phyloP scores from a whole-genome alignment of 2,329 filamentous ascomycete genomes.

The Colletotrichum lupini region DNA sequence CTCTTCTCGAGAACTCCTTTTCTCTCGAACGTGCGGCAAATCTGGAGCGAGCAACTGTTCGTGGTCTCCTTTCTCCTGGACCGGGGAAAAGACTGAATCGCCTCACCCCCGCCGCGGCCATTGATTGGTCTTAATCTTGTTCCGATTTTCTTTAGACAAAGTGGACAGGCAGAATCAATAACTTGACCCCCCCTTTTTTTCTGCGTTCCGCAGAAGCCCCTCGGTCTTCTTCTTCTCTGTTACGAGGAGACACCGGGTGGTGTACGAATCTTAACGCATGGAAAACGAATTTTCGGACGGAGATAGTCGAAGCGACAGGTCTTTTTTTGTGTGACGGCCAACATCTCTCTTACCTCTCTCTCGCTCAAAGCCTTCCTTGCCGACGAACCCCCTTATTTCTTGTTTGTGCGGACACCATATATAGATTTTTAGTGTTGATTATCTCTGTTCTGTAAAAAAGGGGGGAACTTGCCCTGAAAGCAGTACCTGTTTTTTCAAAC shows the following conservation, averaged over 20 bases:
- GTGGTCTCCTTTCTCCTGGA: not conserved
- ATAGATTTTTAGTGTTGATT: slow-evolving; percentile 33
- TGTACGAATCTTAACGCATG: slow-evolving; percentile 23
- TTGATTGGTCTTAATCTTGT: slow-evolving; percentile 32
- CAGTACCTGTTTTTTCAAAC: slow-evolving; percentile 8
- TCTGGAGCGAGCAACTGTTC: not conserved
- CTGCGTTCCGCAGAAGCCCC: not conserved
- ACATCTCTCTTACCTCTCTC: not conserved
- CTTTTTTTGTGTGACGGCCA: slow-evolving; percentile 27
- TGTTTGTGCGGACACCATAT: slow-evolving; percentile 27
- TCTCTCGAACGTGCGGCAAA: not conserved
- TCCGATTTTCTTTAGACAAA: slow-evolving; percentile 10
- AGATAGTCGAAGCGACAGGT: slow-evolving; percentile 30
- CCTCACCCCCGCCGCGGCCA: slow-evolving; percentile 16
- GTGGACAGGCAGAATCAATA: slow-evolving; percentile 31
- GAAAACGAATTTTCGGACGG: slow-evolving; percentile 24
- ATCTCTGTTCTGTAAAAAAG: slow-evolving; percentile 29
- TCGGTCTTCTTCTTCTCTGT: not conserved
- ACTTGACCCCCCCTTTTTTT: slow-evolving; percentile 6
- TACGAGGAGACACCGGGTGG: not conserved
- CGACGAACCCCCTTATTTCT: not conserved
- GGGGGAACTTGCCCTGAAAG: slow-evolving; percentile 21
- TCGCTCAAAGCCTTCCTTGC: not conserved
- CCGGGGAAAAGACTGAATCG: slow-evolving; percentile 12
- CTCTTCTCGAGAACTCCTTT: not conserved